Base-by-base conservation (phyloP, 2,329 filamentous ascomycete genomes). In the Aspergillus niger region DNA sequence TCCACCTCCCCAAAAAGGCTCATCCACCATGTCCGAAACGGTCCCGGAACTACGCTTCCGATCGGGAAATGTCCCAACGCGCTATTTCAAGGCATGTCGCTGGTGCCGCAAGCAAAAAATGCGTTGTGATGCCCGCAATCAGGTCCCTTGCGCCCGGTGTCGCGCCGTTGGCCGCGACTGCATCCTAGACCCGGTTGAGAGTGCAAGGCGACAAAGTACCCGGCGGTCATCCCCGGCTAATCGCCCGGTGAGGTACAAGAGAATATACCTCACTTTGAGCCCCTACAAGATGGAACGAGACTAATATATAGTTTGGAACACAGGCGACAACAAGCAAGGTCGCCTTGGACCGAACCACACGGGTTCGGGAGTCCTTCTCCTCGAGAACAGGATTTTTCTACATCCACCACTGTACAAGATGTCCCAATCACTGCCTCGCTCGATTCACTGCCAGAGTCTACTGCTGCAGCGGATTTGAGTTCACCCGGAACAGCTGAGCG, bases 61-160 rank as follows among this genome's bases (percentile, higher is more conserved):
- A 11, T 67, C 72, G 50, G 71, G 69, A 58, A 73, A 72, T 61
- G 57, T 67, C 55, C 70, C 72, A 50, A 63, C 69, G 55, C 71
- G 70, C 15, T 68, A 72, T 57, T 75, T 75, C 47, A 75, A 75
- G 59, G 70, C 73, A 70, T 75, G 73, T 50, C 72, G 73, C 32
- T 69, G 72, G 69, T 75, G 73, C 65, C 67, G 71, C 28, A 65
- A 71, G 61, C 72, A 73, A 57, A 75, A 75, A 55, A 74, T 75
- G 69, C 71, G 73, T 38, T 75, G 73, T 47, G 73, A 75, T 65
- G 73, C 73, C 30, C 72, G 72, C 30, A 70, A 66, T 15, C 73
- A 72, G 56, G 66, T 74, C 41, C 73, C 73, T n/a, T 75, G 73
- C 53, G 72, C 71, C 43, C 72, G 73, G 26, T 75, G 73, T 59